Conservation (phyloP, 345 rosid genomes). For the Gossypium longicalyx region DNA sequence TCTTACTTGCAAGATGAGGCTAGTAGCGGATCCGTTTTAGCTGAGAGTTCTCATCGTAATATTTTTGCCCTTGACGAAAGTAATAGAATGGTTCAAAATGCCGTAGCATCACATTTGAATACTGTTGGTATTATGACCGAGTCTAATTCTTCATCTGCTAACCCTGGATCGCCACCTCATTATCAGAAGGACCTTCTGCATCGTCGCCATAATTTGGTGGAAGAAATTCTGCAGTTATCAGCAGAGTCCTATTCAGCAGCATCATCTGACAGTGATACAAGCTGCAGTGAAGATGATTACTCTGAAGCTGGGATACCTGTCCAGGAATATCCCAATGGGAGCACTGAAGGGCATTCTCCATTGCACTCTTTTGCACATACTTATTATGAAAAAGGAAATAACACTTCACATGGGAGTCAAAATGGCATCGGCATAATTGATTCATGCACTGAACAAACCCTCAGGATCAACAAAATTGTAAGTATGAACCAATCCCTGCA, state of each 20-base stretch:
- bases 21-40: constrained; percentile 14
- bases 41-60: constrained; percentile 26
- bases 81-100: constrained; percentile 34
- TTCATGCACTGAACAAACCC: constrained; percentile 33
- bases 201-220: constrained; percentile 81
- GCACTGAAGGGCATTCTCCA: constrained; percentile 20
- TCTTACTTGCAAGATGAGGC: constrained; percentile 31
- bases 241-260: constrained; percentile 76
- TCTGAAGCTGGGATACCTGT: constrained; percentile 38
- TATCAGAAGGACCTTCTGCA: constrained; percentile 77
- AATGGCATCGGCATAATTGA: constrained; percentile 30
- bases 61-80: constrained; percentile 17
- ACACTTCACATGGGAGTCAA: constrained; percentile 28
- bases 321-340: constrained; percentile 24
- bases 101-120: constrained; percentile 30
- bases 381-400: constrained; percentile 12
- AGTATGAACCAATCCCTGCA: constrained; percentile 28
- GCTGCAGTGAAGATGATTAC: constrained; percentile 69
- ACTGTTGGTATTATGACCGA: constrained; percentile 41
- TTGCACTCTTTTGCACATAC: constrained; percentile 21
- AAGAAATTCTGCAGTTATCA: constrained; percentile 91
- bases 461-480: constrained; percentile 25
- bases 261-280: constrained; percentile 75
- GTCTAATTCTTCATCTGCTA: constrained; percentile 39
- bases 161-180: constrained; percentile 80